These are phyloP conservation scores for Gillenia trifoliata DNA, from an alignment of 306 rosid species.

Conservation along the genomic window DNA sequence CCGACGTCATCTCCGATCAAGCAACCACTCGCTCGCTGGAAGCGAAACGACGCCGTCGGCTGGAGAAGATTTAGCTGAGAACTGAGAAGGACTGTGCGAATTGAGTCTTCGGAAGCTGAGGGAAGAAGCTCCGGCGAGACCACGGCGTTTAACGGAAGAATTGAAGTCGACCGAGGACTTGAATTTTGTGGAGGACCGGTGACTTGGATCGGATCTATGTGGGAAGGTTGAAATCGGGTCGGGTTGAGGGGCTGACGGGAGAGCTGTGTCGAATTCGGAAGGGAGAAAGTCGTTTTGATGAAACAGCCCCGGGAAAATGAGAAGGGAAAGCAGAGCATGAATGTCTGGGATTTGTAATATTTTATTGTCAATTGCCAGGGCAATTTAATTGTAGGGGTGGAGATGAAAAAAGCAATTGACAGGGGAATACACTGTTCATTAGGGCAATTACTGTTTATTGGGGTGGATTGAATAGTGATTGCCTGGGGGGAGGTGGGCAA, in stretches of 20 bases:
- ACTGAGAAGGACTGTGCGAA: neutral
- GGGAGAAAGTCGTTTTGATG: neutral
- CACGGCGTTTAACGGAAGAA: neutral
- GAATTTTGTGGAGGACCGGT: slow-evolving; percentile 6
- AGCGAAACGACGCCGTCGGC: neutral
- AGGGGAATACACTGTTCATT: too few relatives aligned
- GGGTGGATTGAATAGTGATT: too few relatives aligned
- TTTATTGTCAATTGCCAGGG: too few relatives aligned
- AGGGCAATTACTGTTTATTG: too few relatives aligned
- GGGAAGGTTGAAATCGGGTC: neutral
- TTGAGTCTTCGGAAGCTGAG: neutral
- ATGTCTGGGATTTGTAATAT: neutral
- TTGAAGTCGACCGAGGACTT: neutral
- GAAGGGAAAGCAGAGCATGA: neutral
- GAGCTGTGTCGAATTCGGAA: slow-evolving; percentile 5
- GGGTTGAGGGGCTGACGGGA: slow-evolving; percentile 16
- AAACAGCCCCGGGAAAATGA: slow-evolving; percentile 19
- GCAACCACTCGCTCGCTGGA: neutral
- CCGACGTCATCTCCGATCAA: slow-evolving; percentile 57
- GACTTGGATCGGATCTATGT: slow-evolving; percentile 34
- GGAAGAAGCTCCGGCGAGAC: neutral
- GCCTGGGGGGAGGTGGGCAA: too few relatives aligned
- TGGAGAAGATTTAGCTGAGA: neutral
- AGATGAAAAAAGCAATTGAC: too few relatives aligned
- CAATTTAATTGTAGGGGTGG: too few relatives aligned